These are phyloP conservation scores for Immersiporthe knoxdaviesiana DNA, from an alignment of 2,329 filamentous ascomycete genomes.

Conservation along the genomic window DNA sequence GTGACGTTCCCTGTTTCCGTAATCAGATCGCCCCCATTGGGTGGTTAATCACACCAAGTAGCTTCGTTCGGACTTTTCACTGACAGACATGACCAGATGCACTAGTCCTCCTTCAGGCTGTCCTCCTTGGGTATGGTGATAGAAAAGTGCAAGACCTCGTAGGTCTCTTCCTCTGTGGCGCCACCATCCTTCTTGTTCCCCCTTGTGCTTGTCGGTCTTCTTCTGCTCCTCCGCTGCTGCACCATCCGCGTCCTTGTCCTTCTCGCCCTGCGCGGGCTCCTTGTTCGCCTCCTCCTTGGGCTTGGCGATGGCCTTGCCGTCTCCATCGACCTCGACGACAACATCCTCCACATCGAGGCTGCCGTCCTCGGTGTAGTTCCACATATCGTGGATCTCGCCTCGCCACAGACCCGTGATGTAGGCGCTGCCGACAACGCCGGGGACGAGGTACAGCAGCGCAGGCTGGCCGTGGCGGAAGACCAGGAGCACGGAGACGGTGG, in stretches of 20 bases:
- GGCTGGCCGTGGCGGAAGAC: constrained; percentile 83
- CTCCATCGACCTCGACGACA: constrained; percentile 56
- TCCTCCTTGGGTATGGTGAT: constrained; percentile 32
- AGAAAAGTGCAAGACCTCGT: constrained; percentile 36
- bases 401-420: constrained; percentile 74
- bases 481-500: constrained; percentile 76
- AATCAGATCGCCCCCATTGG: not conserved
- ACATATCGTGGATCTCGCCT: constrained; percentile 76
- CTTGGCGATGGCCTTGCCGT: constrained; percentile 51
- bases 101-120: constrained; percentile 29
- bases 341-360: constrained; percentile 58
- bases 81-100: not conserved
- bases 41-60: not conserved
- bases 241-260: constrained; percentile 31
- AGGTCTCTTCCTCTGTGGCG: constrained; percentile 29
- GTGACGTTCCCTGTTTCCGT: not conserved
- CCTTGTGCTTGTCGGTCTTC: constrained; percentile 39
- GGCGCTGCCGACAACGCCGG: constrained; percentile 74
- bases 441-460: constrained; percentile 89
- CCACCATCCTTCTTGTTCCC: constrained; percentile 35
- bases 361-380: constrained; percentile 78
- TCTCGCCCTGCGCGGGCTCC: constrained; percentile 42
- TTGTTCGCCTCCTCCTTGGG: constrained; percentile 39
- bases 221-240: constrained; percentile 18
- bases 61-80: too few species aligned